Conservation (phyloP, 441 rosid species). For the Omphalea diandra region DNA sequence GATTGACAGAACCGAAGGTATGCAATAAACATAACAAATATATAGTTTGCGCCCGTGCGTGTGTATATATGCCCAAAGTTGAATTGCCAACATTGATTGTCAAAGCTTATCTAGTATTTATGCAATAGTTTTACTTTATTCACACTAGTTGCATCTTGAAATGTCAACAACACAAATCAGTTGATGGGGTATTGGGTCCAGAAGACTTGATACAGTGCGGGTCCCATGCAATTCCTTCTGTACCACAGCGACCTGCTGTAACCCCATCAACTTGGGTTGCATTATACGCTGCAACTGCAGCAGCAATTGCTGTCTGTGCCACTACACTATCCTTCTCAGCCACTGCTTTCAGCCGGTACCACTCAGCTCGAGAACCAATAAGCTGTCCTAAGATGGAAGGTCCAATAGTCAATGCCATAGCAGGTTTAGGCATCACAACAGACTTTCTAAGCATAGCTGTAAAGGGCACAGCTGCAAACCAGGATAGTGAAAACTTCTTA, state of each 20-base stretch:
- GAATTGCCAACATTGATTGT: not conserved
- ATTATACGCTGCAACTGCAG: constrained; percentile 23
- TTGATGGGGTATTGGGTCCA: constrained; percentile 22
- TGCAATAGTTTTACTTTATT: constrained; percentile 9
- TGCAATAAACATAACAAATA: not conserved
- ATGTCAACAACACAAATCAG: constrained; percentile 29
- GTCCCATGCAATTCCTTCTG: constrained; percentile 36
- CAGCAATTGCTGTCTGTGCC: constrained; percentile 22
- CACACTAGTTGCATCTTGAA: not conserved
- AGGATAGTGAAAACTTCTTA: constrained; percentile 63
- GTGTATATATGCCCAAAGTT: not conserved
- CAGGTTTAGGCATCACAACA: constrained; percentile 73
- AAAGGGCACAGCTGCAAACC: constrained; percentile 88
- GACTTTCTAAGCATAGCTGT: constrained; percentile 89
- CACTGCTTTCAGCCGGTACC: constrained; percentile 51
- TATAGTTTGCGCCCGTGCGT: no score
- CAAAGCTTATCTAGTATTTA: not conserved
- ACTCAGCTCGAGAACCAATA: constrained; percentile 84
- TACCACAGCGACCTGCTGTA: constrained; percentile 34
- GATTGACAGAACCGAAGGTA: no score
- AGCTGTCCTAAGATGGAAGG: constrained; percentile 83
- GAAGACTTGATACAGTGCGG: constrained; percentile 15
- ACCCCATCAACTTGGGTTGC: constrained; percentile 25
- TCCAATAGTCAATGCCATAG: constrained; percentile 79
- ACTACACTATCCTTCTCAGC: constrained; percentile 33